Percentiles rank a stretch among this genome's conserved stretches.
Conservation (phyloP, 306 rosid species). For the Cotoneaster glaucophyllus region DNA sequence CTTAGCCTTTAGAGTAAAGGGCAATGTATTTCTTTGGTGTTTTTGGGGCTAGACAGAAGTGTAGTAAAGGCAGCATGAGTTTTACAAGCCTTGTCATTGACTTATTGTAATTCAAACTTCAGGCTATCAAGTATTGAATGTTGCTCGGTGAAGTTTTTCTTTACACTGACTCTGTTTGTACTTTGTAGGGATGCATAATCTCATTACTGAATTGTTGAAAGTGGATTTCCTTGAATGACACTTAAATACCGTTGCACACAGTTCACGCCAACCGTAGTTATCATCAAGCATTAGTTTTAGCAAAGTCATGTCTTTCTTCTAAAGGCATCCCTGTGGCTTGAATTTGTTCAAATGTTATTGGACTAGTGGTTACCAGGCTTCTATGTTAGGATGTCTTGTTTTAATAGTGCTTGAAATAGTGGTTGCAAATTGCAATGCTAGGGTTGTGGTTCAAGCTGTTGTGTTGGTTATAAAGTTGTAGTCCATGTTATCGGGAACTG, state of each 20-base stretch:
- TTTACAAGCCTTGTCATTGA: background rate
- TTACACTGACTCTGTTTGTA: background rate
- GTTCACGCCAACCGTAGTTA: background rate
- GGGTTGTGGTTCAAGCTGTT: background rate
- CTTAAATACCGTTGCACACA: too few species aligned
- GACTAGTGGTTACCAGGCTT: background rate
- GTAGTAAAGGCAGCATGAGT: background rate
- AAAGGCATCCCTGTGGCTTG: background rate
- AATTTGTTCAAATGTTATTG: too few species aligned
- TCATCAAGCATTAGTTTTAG: background rate
- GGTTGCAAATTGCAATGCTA: background rate
- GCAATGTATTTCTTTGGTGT: background rate
- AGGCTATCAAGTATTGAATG: background rate
- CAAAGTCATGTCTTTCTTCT: background rate
- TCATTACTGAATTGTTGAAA: background rate
- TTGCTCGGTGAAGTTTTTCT: background rate
- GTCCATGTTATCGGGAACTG: background rate
- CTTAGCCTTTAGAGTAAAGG: background rate
- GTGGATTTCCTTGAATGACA: too few species aligned
- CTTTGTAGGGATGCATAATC: background rate
- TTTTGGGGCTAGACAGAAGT: background rate
- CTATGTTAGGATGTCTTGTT: background rate
- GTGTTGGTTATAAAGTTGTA: background rate
- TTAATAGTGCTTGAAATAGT: background rate
- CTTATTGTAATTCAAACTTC: background rate